phyloP scores from a whole-genome alignment of 164 flowering plant genomes.

The Pachysandra terminalis region DNA sequence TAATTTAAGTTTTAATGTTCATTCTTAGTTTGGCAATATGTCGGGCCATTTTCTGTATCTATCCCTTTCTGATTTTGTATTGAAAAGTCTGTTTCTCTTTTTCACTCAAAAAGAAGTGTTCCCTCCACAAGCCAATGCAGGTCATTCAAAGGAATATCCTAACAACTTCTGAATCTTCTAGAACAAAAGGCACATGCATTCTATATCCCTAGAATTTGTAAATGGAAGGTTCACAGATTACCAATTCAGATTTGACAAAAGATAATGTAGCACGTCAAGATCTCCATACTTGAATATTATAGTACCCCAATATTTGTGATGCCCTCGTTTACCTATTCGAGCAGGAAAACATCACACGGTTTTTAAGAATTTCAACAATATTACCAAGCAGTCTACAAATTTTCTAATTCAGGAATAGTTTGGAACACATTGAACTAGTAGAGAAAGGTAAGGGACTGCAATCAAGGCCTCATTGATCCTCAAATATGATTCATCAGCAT shows the following conservation, averaged over 20 bases:
- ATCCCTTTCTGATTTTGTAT: too few relatives aligned
- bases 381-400: not conserved
- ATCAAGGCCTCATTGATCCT: not conserved
- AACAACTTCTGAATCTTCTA: too few relatives aligned
- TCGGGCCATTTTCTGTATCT: too few relatives aligned
- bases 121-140: too few relatives aligned
- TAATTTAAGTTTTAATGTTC: too few relatives aligned
- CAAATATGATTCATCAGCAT: not conserved
- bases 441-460: not conserved
- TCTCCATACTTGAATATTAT: slow-evolving; percentile 97
- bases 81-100: too few relatives aligned
- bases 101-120: too few relatives aligned
- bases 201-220: not conserved
- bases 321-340: slow-evolving; percentile 83
- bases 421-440: not conserved
- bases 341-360: slow-evolving; percentile 4
- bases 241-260: slow-evolving; percentile 95
- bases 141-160: too few relatives aligned
- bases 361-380: not conserved
- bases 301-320: slow-evolving; percentile 97
- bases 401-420: not conserved
- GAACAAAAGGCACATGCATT: not conserved
- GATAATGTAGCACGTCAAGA: slow-evolving; percentile 83
- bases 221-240: slow-evolving; percentile 28
- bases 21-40: too few relatives aligned